Percentiles rank a stretch among this genome's conserved stretches.
Evolutionary conservation across 345 rosid species (phyloP).

Genomic region (Kandelia obovata): DNA sequence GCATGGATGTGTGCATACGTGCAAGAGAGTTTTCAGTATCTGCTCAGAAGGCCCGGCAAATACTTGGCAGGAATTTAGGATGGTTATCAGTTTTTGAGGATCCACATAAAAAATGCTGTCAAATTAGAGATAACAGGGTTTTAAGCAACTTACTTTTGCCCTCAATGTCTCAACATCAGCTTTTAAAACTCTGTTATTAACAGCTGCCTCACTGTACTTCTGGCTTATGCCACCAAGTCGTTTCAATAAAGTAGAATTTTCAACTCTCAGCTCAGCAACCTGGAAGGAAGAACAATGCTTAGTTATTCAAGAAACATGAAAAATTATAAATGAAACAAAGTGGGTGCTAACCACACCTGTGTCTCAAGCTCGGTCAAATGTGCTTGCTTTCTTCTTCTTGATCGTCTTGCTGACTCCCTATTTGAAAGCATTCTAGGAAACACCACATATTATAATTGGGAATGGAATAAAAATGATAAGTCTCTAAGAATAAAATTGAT

Average conservation of each 20-base stretch:
- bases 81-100: background rate
- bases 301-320: background rate
- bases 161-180: constrained; percentile 31
- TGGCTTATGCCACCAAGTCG: constrained; percentile 25
- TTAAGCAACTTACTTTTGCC: constrained; percentile 23
- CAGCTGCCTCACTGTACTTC: constrained; percentile 30
- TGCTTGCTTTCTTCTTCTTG: constrained; percentile 37
- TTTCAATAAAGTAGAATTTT: constrained; percentile 28
- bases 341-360: constrained; percentile 17
- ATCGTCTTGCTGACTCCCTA: constrained; percentile 34
- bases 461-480: background rate
- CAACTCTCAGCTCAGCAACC: constrained; percentile 28
- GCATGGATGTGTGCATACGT: background rate
- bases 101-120: background rate
- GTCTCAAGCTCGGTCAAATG: constrained; percentile 35
- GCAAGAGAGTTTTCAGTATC: background rate
- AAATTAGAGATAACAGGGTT: background rate
- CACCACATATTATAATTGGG: constrained; percentile 7
- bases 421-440: constrained; percentile 33
- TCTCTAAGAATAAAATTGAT: background rate
- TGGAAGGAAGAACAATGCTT: background rate
- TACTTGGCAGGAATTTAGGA: background rate
- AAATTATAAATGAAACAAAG: constrained; percentile 8
- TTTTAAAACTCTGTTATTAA: constrained; percentile 32
- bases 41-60: background rate